Evolutionary conservation across 352 stramenopile genomes (phyloP), one percentile per base, ranked within the genome.

Genomic region (Phytopythium helicoides): DNA sequence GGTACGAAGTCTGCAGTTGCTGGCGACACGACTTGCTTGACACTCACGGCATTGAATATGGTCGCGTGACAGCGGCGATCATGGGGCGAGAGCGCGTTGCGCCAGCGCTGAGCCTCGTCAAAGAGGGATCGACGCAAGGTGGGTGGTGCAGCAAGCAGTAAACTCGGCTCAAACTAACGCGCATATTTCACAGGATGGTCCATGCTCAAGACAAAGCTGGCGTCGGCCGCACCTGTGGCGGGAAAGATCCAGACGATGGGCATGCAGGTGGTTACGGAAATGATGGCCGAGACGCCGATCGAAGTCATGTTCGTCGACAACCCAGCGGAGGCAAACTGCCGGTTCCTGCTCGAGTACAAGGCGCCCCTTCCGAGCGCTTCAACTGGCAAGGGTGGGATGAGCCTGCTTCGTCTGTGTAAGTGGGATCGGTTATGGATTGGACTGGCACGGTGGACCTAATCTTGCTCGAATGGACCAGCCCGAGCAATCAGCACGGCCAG

Each of bases 171-270:
- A 28, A 12, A 14, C 15, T 21, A 19, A 5, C 14, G 19, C 6
- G 42, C n/a, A 44, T 7, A 14, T 19, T 52, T 10, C 4, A 12
- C 34, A 69, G 66, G 82, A 3, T 92, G 80, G 79, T 89, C 77
- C 25, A 86, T 89, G 37, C 42, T 92, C 33, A 90, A 89, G 68
- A 90, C 69, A 16, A 90, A 85, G 47, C 39, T 92, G 35, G 77
- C 82, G 8, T 74, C 79, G 1, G 80, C 81, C 3, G 79, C 77
- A 22, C 80, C 80, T 11, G 81, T 89, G n/a, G 82, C 83, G 0
- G 83, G 87, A 50, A 73, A 73, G 50, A 75, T 94, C 49, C 80
- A 92, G 38, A 80, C 66, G 6, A 87, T 94, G 76, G 76, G 81
- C 3, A 38, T 93, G 1, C 72, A 81, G 44, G 77, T 84, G 26